Evolutionary conservation across 1,139 yeast species (phyloP), one percentile per base, ranked within the genome.

Genomic region (Hyphopichia fennica): DNA sequence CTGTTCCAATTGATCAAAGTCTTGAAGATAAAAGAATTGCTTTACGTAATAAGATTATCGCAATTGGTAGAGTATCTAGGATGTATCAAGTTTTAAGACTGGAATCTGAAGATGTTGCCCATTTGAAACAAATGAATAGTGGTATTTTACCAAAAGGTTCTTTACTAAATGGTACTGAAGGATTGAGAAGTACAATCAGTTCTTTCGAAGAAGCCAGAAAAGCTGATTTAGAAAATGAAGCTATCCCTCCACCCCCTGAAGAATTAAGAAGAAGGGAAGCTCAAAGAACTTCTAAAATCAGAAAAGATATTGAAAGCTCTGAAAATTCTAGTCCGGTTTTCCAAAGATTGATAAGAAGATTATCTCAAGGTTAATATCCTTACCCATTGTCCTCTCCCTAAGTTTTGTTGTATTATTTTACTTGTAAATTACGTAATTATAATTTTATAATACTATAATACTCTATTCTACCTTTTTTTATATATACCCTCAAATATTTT

Each of bases 51-150:
- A 93, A 93, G 70, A 87, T 93, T 45, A 69, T 93, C 55, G 98
- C 99, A 18, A 93, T 93, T 65, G 98, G 98, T 27, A 79, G 96
- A 49, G 87, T 93, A 46, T 87, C 96, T 18, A 77, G 98, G 46
- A 90, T 93, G 96, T 93, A 87, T 66, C 87, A 84, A 53, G 86
- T 91, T 7, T 72, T 93, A 53, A 78, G 98, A 53, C 90, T 89
- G 58, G 97, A 93, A 60, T 81, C 93, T 39, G 98, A 89, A 61
- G 84, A 82, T 51, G 96, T 93, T 37, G 84, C 86, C 43, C 90
- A 83, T 56, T 75, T 93, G 58, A 88, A 89, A 64, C 74, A 77
- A 25, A 76, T 82, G 50, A 75, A 86, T 49, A 82, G 90, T 30
- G 80, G 76, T 3, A 62, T 69, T 17, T 70, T 93, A 50, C 98